Evolutionary conservation across 495 filamentous ascomycete species (phyloP), one percentile per base, ranked within the genome.

Genomic region (Lasiosphaeria ovina): DNA sequence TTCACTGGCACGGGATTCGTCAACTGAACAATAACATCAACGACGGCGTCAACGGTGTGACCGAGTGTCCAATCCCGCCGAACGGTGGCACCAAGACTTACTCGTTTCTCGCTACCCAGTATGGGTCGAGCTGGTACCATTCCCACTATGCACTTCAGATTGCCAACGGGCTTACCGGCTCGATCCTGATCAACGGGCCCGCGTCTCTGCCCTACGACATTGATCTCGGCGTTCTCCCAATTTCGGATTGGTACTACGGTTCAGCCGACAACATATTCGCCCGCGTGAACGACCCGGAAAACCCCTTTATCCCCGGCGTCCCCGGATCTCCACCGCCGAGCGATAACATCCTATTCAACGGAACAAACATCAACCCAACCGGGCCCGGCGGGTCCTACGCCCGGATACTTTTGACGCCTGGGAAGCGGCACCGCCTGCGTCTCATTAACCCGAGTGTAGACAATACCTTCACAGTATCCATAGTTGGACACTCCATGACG

Each of bases 1-100:
- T 86, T 35, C 83, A 86, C 68, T 84, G 79, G 71, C 83, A 86
- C 65, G 83, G 83, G 33, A 64, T 85, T 3, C 62, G 71, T 0
- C 73, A 76, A 62, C 53, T 73, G 35, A 66, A 72, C 61, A 69
- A 51, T 49, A 75, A 75, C 61, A 64, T 61, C 54, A 44, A 64
- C 10, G 72, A 75, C 54, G 82, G 82, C 32, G 76, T 79, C 47
- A 76, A 74, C 16, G 75, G 76, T 4, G 73, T 83, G 8, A 71
- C 74, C 7, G 78, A 83, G 62, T 83, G 80, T 60, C 81, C 80
- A 0, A 76, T 82, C 45, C 68, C 76, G 5, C 81, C 81, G 1
- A 45, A 45, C 4, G 72, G 73, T 3, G 61, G 61, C 3, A 67
- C 57, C 8, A 77, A 76, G 57, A 80, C 72, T 2, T 80, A 81